These are phyloP conservation scores for Scenedesmus sp. DNA, from an alignment of 163 green algal species.

Conservation along the genomic window DNA sequence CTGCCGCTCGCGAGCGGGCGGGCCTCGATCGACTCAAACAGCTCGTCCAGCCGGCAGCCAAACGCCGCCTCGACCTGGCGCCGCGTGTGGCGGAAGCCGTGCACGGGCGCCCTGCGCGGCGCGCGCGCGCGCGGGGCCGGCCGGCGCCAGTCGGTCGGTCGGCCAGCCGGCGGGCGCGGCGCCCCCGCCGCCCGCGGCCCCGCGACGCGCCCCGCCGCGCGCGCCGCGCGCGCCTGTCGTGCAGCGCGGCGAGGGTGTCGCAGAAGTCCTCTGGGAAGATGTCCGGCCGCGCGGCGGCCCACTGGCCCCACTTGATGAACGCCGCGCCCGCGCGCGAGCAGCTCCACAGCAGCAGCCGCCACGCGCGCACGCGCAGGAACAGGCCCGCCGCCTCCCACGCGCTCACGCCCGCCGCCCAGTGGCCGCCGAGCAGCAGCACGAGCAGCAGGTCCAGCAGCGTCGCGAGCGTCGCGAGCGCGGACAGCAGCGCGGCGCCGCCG, in stretches of 20 bases:
- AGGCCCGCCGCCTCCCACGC: constrained; percentile 28
- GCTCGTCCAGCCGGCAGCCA: constrained; percentile 63
- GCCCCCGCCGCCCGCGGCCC: too few species aligned
- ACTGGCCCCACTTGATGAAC: constrained; percentile 99
- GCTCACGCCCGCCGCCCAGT: constrained; percentile 11
- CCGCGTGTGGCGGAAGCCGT: constrained; percentile 67
- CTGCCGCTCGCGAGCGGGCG: constrained; percentile 83
- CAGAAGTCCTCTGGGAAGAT: constrained; percentile 92
- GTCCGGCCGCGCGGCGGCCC: constrained; percentile 89
- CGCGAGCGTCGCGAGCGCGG: not conserved
- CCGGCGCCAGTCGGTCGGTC: too few species aligned
- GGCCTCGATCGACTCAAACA: constrained; percentile 89
- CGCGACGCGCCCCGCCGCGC: too few species aligned
- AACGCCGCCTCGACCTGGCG: constrained; percentile 66
- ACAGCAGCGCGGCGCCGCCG: constrained; percentile 2
- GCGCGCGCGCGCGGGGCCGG: constrained; percentile 64
- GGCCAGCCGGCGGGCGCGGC: too few species aligned
- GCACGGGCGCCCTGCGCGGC: constrained; percentile 72
- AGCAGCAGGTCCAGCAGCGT: constrained; percentile 35
- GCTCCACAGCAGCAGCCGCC: constrained; percentile 64
- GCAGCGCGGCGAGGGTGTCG: constrained; percentile 78
- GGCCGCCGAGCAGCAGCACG: constrained; percentile 30
- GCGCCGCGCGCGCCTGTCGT: constrained; percentile 54
- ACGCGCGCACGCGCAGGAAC: constrained; percentile 2
- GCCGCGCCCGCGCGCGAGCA: constrained; percentile 69